Percentiles rank a stretch among this genome's conserved stretches.
phyloP scores from a whole-genome alignment of 1,284 basidiomycete species.

The Tylopilus orsonianus region DNA sequence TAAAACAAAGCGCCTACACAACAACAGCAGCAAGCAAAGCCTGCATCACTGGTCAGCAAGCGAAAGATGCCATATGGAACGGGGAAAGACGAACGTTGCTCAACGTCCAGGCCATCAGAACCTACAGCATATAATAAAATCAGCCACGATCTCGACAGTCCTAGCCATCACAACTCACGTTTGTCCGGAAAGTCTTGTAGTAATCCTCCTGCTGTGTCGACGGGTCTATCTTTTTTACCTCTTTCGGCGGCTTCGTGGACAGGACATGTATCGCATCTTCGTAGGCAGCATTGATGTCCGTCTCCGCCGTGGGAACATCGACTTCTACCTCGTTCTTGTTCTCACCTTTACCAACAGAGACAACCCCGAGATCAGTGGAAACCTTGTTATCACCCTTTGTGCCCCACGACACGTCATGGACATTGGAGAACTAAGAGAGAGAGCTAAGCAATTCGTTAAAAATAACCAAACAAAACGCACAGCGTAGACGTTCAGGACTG shows the following conservation, averaged over 20 bases:
- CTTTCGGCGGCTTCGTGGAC: conserved; percentile 72
- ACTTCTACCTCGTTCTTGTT: conserved; percentile 79
- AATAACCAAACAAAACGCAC: conserved; percentile 43
- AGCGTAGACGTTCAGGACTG: conserved; percentile 87
- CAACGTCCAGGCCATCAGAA: conserved; percentile 81
- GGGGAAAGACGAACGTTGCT: conserved; percentile 57
- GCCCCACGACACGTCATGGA: conserved; percentile 88
- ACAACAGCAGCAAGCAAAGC: conserved; percentile 75
- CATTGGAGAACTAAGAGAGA: conserved; percentile 71
- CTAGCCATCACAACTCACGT: conserved; percentile 42
- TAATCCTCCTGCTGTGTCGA: conserved; percentile 84
- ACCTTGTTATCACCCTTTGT: conserved; percentile 90
- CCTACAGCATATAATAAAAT: conserved; percentile 47
- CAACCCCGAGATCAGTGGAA: conserved; percentile 80
- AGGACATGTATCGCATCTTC: conserved; percentile 82
- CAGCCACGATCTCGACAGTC: not conserved
- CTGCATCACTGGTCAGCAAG: conserved; percentile 33
- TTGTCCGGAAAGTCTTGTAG: conserved; percentile 86
- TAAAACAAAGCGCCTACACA: conserved; percentile 42
- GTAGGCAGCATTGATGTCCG: conserved; percentile 85
- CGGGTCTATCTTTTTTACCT: conserved; percentile 59
- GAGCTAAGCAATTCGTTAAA: conserved; percentile 7
- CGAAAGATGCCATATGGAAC: conserved; percentile 10
- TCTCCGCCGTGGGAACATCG: conserved; percentile 75
- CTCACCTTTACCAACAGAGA: conserved; percentile 49